Evolutionary conservation across 768 basidiomycete genomes (phyloP).

Genomic region (Rhizopogon rudus): DNA sequence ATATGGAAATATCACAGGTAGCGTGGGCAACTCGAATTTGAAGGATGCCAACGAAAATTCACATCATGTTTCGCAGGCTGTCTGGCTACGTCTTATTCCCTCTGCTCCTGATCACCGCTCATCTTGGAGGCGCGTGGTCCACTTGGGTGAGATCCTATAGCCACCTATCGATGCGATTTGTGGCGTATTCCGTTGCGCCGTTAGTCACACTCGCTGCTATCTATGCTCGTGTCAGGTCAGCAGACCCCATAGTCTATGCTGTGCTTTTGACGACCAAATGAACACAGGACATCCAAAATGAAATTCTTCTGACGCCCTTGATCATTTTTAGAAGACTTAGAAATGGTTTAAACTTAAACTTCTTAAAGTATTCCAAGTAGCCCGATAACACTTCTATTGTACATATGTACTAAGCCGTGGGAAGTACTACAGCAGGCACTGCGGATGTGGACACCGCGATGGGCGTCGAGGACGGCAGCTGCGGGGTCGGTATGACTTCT

Average conservation of each 20-base stretch:
- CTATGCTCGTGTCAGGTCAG: constrained; percentile 49
- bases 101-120: constrained; percentile 52
- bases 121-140: constrained; percentile 72
- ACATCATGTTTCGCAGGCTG: constrained; percentile 33
- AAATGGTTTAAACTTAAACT: no score
- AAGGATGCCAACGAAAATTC: background rate
- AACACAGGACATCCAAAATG: constrained; percentile 58
- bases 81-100: constrained; percentile 73
- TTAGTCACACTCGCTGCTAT: constrained; percentile 37
- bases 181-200: constrained; percentile 56
- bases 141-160: constrained; percentile 44
- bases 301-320: constrained; percentile 35
- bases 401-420: constrained; percentile 1
- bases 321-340: background rate
- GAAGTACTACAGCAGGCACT: constrained; percentile 7
- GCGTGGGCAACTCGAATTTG: background rate
- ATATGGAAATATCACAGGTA: constrained; percentile 86
- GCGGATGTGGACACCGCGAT: background rate
- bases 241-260: background rate
- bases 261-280: background rate
- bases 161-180: constrained; percentile 33
- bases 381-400: background rate
- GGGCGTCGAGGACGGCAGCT: constrained; percentile 5
- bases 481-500: constrained; percentile 53
- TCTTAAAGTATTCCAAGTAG: constrained; percentile 3